Base-by-base conservation (phyloP, 306 rosid species). In the Rubus parviflorus region DNA sequence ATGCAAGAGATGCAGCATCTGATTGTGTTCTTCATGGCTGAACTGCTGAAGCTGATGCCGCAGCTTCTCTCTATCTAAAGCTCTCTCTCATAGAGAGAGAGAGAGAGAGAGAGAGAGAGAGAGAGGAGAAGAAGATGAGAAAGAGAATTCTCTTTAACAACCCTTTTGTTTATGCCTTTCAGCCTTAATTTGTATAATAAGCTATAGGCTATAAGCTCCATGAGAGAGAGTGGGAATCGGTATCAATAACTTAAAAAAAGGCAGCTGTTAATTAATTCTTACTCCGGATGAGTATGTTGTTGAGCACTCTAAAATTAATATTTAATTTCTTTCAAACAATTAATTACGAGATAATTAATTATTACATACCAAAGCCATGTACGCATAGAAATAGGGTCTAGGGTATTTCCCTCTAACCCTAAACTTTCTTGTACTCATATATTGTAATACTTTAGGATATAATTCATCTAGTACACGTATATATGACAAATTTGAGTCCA, bases 1-100 rank as follows among this genome's bases (percentile, higher is more conserved):
- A 95, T 90, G 96, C 98, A 95, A 75, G 98, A 92, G 83, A 95
- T 92, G 89, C 92, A 95, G 82, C 97, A 92, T 79, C 97, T 77
- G 41, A 95, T 87, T 81, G 87, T 84, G 81, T 92, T 92, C 75
- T 87, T 92, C 98, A 92, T 92, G 23, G 58, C 65, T 57, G 38
- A 2, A 52, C 3, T 10, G 41, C 62, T 63, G 65, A 62, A 35
- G 58, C 76, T 19, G 56, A 13, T 46, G 23, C 42, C 16, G 7
- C 72, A 37, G 1, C 54, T 78, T 48, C 70, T 53, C 74, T 75
- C 48, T 61, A 54, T 66, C 75, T 56, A 25, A 30, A 52, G 35
- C n/a, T 75, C 70, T 69, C 77, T 83, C 80, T 81, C 88, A 78
- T 85, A 67, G 75, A 83, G 70, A 79, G 75, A 75, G 64, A 66